These are phyloP conservation scores for Inonotus obliquus DNA, from an alignment of 1,284 basidiomycete genomes.

Conservation along the genomic window DNA sequence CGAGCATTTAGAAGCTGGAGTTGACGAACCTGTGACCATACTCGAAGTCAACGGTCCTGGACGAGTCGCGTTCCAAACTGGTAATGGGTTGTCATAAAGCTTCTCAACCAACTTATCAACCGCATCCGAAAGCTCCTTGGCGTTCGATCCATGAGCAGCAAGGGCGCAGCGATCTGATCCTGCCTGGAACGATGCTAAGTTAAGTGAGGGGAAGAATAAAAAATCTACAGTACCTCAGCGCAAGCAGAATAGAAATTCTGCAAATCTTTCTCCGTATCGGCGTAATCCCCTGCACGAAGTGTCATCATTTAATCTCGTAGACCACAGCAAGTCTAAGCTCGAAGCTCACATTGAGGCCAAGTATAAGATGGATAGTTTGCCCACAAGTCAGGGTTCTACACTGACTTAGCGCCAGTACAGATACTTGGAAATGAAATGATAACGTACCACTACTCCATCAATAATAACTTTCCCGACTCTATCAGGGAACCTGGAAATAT, in stretches of 20 bases:
- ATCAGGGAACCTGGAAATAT: conserved; percentile 22
- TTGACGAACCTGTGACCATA: conserved; percentile 20
- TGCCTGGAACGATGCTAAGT: conserved; percentile 18
- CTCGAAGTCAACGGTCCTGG: conserved; percentile 23
- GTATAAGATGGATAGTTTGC: conserved; percentile 19
- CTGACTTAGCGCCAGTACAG: background rate
- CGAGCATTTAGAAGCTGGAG: background rate
- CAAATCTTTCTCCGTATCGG: conserved; percentile 24
- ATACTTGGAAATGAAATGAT: background rate
- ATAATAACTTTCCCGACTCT: conserved; percentile 25
- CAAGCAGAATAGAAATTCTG: conserved; percentile 24
- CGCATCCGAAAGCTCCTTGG: conserved; percentile 17
- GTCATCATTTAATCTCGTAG: background rate
- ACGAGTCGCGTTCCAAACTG: conserved; percentile 22
- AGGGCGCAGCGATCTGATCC: conserved; percentile 25
- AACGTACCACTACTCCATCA: conserved; percentile 25
- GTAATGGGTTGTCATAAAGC: conserved; percentile 22
- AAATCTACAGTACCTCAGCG: conserved; percentile 15
- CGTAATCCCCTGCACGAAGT: conserved; percentile 20
- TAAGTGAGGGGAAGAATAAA: background rate
- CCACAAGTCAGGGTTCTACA: conserved; percentile 26
- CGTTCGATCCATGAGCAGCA: conserved; percentile 18
- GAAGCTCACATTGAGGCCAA: conserved; percentile 21
- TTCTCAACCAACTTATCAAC: conserved; percentile 22
- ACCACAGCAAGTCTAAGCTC: background rate